Percentiles rank a stretch among this genome's conserved stretches.
Conservation (phyloP, 352 stramenopile genomes). For the Pythium dissimile region DNA sequence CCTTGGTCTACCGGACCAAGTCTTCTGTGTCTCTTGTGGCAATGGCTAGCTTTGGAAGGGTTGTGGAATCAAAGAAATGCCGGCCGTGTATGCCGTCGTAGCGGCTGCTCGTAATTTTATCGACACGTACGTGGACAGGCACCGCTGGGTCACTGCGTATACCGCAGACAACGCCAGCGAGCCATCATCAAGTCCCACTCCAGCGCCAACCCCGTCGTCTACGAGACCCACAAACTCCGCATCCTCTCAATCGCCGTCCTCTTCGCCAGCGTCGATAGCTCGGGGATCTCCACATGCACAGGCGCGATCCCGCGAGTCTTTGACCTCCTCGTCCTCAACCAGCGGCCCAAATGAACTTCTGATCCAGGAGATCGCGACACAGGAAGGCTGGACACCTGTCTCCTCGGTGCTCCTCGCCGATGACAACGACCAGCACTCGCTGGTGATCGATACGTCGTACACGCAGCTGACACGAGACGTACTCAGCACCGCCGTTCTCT, state of each 20-base stretch:
- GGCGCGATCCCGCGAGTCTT: too few relatives aligned
- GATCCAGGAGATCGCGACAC: conserved; percentile 11
- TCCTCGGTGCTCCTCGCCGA: conserved; percentile 5
- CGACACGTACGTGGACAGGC: conserved; percentile 18
- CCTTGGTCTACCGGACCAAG: conserved; percentile 20
- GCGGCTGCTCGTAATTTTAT: conserved; percentile 28
- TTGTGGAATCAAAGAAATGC: conserved; percentile 27
- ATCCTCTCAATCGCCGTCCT: background rate
- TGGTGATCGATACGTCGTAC: conserved; percentile 18
- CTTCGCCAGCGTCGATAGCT: background rate
- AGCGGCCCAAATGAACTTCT: too few relatives aligned
- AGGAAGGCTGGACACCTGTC: conserved; percentile 18
- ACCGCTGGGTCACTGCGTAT: conserved; percentile 22
- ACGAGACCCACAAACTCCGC: background rate
- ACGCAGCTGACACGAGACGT: conserved; percentile 24
- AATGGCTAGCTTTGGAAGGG: conserved; percentile 34
- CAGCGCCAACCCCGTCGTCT: background rate
- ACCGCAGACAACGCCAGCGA: background rate
- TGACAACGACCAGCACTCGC: background rate
- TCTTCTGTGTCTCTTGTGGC: conserved; percentile 19
- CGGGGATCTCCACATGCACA: too few relatives aligned
- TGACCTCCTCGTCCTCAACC: too few relatives aligned
- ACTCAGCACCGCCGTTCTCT: conserved; percentile 19
- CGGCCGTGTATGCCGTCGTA: conserved; percentile 34
- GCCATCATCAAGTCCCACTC: background rate